Evolutionary conservation across 495 filamentous ascomycete genomes (phyloP).

Genomic region (Cercophora scortea): DNA sequence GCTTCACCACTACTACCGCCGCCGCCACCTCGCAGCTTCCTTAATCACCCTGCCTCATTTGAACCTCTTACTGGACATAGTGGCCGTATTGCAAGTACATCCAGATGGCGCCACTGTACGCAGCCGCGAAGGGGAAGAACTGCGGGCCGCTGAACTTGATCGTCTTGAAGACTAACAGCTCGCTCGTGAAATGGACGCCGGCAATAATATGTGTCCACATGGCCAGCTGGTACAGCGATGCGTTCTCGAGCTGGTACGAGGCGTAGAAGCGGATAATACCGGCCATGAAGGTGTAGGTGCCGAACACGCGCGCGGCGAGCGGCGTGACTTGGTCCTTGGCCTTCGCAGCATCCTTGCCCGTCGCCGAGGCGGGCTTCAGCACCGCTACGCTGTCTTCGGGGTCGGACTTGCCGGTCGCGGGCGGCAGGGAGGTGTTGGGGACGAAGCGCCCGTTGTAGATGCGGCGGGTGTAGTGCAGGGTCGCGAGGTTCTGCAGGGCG

Average conservation of each 20-base stretch:
- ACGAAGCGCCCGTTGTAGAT: constrained; percentile 60
- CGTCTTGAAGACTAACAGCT: constrained; percentile 70
- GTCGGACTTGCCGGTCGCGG: constrained; percentile 23
- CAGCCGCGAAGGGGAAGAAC: constrained; percentile 65
- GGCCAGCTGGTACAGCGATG: constrained; percentile 66
- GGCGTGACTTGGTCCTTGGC: constrained; percentile 52
- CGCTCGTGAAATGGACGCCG: constrained; percentile 68
- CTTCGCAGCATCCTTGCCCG: constrained; percentile 40
- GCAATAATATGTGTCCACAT: constrained; percentile 76
- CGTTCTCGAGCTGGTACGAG: constrained; percentile 71
- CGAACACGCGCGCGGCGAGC: constrained; percentile 77
- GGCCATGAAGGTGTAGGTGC: constrained; percentile 80
- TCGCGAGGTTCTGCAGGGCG: constrained; percentile 70
- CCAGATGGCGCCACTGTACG: constrained; percentile 63
- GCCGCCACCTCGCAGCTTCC: background rate
- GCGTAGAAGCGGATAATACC: constrained; percentile 73
- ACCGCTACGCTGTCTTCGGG: constrained; percentile 37
- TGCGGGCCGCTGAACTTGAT: constrained; percentile 61
- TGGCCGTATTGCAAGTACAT: constrained; percentile 66
- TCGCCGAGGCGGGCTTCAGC: constrained; percentile 37
- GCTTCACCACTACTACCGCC: background rate
- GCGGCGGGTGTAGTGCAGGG: constrained; percentile 62
- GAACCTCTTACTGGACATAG: constrained; percentile 43
- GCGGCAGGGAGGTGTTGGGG: constrained; percentile 28
- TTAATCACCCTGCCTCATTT: background rate